Base-by-base conservation (phyloP, 2,329 filamentous ascomycete genomes). In the Nakataea oryzae region DNA sequence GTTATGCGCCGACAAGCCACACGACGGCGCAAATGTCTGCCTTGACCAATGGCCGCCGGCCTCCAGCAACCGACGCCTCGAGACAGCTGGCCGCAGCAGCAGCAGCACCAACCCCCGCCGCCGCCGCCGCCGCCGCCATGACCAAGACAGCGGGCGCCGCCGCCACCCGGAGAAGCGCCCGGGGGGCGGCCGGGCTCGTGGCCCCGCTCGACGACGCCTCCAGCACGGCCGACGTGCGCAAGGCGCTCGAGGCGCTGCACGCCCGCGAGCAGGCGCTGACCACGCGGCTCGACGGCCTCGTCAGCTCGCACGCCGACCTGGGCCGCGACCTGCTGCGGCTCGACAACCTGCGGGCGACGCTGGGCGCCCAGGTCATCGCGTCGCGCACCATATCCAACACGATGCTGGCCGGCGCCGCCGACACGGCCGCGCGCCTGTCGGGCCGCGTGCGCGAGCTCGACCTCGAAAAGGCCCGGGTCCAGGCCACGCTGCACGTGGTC, bases 401-500 rank as follows among this genome's bases (percentile, higher is more conserved):
- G 72, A 96, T 97, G 90, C 87, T 99, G 64, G 87, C 91, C 54
- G 85, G 87, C 56, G 93, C 95, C 32, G 90, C 95, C 26, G 83
- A 88, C 60, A 97, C 93, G 41, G 95, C 95, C 3, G 86, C 87
- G 61, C 86, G 90, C 62, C 89, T 97, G 66, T 96, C 92, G 62
- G 86, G 86, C 70, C 90, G 92, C 61, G 95, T 99, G 62, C 92
- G 90, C 72, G 83, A 86, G 66, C 84, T 99, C 41, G 95, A 99
- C 71, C 81, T 91, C 62, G 93, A 99, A 76, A 96, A 97, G 79
- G 87, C 87, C 63, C 85, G 92, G 30, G 93, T 99, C 11, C 93
- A 95, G 73, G 88, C 92, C 60, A 97, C 95, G 0, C 78, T 99
- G 63, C 84, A 88, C 11, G 92, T 97, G 3, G 95, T 97, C 13